phyloP scores from a whole-genome alignment of 176 grass and related monocot species.

The Miscanthus lutarioriparius region DNA sequence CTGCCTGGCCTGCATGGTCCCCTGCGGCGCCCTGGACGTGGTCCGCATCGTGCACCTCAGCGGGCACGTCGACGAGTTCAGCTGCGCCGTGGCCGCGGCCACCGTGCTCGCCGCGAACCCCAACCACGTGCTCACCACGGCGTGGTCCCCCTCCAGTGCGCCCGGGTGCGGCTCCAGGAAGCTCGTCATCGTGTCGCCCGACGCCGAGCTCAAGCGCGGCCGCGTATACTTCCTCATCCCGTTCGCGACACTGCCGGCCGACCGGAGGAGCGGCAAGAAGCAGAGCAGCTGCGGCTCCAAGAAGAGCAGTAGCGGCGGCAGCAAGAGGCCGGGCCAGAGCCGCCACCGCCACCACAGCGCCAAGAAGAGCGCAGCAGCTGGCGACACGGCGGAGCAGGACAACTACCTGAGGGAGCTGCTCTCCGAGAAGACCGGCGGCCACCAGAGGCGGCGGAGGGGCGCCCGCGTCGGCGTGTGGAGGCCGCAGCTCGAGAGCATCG shows the following conservation, averaged over 20 bases:
- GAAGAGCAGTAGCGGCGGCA: conserved; percentile 34
- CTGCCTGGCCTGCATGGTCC: conserved; percentile 82
- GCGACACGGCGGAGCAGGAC: conserved; percentile 55
- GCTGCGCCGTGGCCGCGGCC: conserved; percentile 53
- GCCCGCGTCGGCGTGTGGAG: conserved; percentile 69
- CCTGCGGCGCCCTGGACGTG: conserved; percentile 88
- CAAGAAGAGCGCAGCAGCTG: conserved; percentile 30
- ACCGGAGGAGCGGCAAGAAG: conserved; percentile 57
- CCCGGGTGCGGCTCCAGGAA: conserved; percentile 51
- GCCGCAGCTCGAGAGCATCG: conserved; percentile 80
- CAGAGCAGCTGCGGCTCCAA: conserved; percentile 13
- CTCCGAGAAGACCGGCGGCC: conserved; percentile 45
- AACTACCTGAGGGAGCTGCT: conserved; percentile 73
- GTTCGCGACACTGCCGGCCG: conserved; percentile 49
- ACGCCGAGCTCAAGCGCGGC: conserved; percentile 90
- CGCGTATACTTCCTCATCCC: conserved; percentile 93
- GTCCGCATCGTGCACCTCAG: conserved; percentile 85
- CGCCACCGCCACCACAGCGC: not conserved
- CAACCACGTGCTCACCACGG: conserved; percentile 77
- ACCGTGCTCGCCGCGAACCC: conserved; percentile 74
- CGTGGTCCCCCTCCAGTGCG: conserved; percentile 63
- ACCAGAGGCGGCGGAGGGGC: conserved; percentile 54
- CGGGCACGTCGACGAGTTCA: conserved; percentile 85
- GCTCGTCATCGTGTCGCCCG: conserved; percentile 76
- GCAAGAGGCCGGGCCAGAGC: conserved; percentile 29